Percentiles rank a stretch among this genome's conserved stretches.
Evolutionary conservation across 1,139 yeast species (phyloP).

Genomic region (Sugiyamaella xylanicola): DNA sequence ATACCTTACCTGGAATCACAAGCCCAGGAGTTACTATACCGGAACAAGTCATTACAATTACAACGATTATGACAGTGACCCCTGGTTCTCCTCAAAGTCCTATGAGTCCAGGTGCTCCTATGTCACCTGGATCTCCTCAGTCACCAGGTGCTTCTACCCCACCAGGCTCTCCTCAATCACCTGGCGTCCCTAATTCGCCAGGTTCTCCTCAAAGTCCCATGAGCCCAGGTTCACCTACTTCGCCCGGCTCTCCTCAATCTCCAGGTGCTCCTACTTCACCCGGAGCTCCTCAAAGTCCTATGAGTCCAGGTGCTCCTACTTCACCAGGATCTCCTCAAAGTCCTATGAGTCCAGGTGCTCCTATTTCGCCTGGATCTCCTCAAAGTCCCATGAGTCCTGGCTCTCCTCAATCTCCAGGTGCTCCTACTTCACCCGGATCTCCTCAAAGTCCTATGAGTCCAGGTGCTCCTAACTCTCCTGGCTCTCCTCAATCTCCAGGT

Average conservation of each 20-base stretch:
- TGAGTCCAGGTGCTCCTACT: not conserved
- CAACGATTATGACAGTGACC: slow-evolving; percentile 8
- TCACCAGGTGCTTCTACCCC: slow-evolving; percentile 12
- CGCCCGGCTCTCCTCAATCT: slow-evolving; percentile 1
- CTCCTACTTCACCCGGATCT: not conserved
- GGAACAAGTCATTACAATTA: slow-evolving; percentile 17
- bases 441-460: not conserved
- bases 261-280: slow-evolving; percentile 12
- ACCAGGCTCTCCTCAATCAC: not conserved
- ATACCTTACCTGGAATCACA: slow-evolving; percentile 25
- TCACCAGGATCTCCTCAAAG: not conserved
- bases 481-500: slow-evolving; percentile 17
- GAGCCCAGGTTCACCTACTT: slow-evolving; percentile 20
- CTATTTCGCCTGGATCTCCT: slow-evolving; percentile 1
- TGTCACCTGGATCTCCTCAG: not conserved
- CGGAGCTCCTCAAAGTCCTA: not conserved
- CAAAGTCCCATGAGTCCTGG: not conserved
- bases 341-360: not conserved
- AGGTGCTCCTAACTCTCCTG: not conserved
- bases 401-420: not conserved
- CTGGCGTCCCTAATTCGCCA: slow-evolving; percentile 1
- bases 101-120: slow-evolving; percentile 9
- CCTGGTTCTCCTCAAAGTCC: slow-evolving; percentile 17
- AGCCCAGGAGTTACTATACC: slow-evolving; percentile 16
- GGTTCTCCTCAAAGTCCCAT: slow-evolving; percentile 1